These are phyloP conservation scores for Zostera marina DNA, from an alignment of 116 monocot genomes.

Conservation along the genomic window DNA sequence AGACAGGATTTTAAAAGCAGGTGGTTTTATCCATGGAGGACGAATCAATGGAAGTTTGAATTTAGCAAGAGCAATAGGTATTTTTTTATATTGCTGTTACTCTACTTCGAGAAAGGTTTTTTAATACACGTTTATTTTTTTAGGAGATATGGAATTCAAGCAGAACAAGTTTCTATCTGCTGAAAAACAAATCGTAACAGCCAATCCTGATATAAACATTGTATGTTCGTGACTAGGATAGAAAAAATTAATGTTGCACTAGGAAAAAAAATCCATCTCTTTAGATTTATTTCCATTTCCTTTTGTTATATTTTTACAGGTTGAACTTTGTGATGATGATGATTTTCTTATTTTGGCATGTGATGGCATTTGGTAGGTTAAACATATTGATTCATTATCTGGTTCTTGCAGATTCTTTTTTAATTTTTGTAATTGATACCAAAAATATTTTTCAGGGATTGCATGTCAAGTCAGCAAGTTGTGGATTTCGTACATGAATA, in stretches of 20 bases:
- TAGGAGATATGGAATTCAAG: slow-evolving; percentile 97
- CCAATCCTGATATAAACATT: slow-evolving; percentile 70
- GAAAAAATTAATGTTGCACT: not conserved
- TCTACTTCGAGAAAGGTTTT: not conserved
- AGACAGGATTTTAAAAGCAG: slow-evolving; percentile 90
- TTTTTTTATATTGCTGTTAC: not conserved
- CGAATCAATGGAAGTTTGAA: slow-evolving; percentile 96
- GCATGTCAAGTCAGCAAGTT: slow-evolving; percentile 68
- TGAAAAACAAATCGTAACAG: slow-evolving; percentile 87
- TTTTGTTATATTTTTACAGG: slow-evolving; percentile 21
- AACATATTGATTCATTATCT: not conserved
- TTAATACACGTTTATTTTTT: not conserved
- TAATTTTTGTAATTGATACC: not conserved
- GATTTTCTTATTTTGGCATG: slow-evolving; percentile 91
- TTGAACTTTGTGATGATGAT: slow-evolving; percentile 93
- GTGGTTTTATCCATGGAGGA: slow-evolving; percentile 86
- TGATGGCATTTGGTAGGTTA: slow-evolving; percentile 86
- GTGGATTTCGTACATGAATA: slow-evolving; percentile 61
- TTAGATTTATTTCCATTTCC: not conserved
- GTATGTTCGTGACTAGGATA: too few species aligned
- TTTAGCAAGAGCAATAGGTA: slow-evolving; percentile 61
- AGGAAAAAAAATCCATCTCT: not conserved
- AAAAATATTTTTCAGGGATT: slow-evolving; percentile 33
- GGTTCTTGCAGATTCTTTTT: not conserved
- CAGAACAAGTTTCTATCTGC: slow-evolving; percentile 76